These are phyloP conservation scores for Magnusiomyces fungicola DNA, from an alignment of 1,139 yeast genomes.

Conservation along the genomic window DNA sequence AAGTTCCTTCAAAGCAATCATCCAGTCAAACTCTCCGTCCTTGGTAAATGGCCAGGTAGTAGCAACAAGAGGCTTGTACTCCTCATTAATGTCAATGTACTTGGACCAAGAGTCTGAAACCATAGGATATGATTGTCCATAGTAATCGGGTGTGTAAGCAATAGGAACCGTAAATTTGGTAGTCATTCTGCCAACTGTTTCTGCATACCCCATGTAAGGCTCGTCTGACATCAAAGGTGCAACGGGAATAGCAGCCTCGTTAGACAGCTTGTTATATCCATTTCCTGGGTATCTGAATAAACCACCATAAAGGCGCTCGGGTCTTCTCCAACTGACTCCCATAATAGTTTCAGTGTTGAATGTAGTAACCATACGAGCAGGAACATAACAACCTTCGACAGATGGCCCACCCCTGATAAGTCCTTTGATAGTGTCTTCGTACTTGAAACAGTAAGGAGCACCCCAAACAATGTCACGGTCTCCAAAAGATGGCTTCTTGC, in stretches of 20 bases:
- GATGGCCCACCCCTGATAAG: not conserved
- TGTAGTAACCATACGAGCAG: not conserved
- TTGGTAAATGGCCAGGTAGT: not conserved
- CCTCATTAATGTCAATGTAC: conserved; percentile 23
- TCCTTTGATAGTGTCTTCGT: not conserved
- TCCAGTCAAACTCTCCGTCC: not conserved
- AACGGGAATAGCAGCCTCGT: conserved; percentile 20
- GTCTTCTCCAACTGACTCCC: not conserved
- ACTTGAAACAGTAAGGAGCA: not conserved
- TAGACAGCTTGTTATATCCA: conserved; percentile 9
- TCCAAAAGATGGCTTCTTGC: not conserved
- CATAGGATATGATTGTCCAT: conserved; percentile 21
- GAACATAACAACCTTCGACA: not conserved
- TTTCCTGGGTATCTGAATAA: conserved; percentile 18
- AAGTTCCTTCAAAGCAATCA: not conserved
- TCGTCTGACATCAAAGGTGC: conserved; percentile 26
- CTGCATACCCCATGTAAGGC: conserved; percentile 20
- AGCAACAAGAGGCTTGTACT: conserved; percentile 12
- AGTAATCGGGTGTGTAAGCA: conserved; percentile 26
- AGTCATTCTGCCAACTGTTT: conserved; percentile 10
- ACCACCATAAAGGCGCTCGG: conserved; percentile 18
- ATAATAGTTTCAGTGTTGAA: not conserved
- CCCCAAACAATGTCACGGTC: not conserved
- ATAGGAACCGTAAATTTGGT: conserved; percentile 17
- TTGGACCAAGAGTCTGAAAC: conserved; percentile 21